Percentiles rank a stretch among this genome's conserved stretches.
Conservation (phyloP, 73 alveolate genomes). For the Paramecium bursaria region DNA sequence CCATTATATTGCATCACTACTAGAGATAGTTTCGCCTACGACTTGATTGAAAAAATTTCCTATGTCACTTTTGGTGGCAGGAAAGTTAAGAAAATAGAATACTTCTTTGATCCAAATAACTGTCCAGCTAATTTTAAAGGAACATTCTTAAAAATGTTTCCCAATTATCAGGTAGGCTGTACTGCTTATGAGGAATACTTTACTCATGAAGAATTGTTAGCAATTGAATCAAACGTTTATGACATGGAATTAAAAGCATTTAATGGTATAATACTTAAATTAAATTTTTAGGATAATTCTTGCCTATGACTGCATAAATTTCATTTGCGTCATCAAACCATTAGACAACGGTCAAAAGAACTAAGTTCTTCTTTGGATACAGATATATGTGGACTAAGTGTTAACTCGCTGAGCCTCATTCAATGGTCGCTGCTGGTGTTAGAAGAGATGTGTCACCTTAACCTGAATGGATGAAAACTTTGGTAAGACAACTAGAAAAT, state of each 20-base stretch:
- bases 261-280: slow-evolving; percentile 60
- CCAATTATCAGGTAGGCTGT: slow-evolving; percentile 73
- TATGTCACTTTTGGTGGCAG: slow-evolving; percentile 47
- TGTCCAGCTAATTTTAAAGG: slow-evolving; percentile 76
- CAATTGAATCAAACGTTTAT: slow-evolving; percentile 70
- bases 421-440: slow-evolving; percentile 88
- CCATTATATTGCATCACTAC: slow-evolving; percentile 80
- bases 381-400: slow-evolving; percentile 88
- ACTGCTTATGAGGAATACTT: slow-evolving; percentile 75
- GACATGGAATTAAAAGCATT: slow-evolving; percentile 74
- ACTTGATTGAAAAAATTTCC: slow-evolving; percentile 59
- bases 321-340: slow-evolving; percentile 75
- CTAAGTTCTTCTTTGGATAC: slow-evolving; percentile 87
- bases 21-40: slow-evolving; percentile 87
- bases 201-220: slow-evolving; percentile 76
- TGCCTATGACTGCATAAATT: slow-evolving; percentile 84
- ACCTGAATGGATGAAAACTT: slow-evolving; percentile 80
- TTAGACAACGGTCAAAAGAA: slow-evolving; percentile 73
- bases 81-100: slow-evolving; percentile 69
- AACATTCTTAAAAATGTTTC: slow-evolving; percentile 59
- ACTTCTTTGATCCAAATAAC: slow-evolving; percentile 76
- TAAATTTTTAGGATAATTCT: slow-evolving; percentile 38
- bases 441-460: slow-evolving; percentile 82
- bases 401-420: slow-evolving; percentile 80
- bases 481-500: background rate